These are phyloP conservation scores for Fusarium succisae DNA, from an alignment of 2,329 filamentous ascomycete species.

Conservation along the genomic window DNA sequence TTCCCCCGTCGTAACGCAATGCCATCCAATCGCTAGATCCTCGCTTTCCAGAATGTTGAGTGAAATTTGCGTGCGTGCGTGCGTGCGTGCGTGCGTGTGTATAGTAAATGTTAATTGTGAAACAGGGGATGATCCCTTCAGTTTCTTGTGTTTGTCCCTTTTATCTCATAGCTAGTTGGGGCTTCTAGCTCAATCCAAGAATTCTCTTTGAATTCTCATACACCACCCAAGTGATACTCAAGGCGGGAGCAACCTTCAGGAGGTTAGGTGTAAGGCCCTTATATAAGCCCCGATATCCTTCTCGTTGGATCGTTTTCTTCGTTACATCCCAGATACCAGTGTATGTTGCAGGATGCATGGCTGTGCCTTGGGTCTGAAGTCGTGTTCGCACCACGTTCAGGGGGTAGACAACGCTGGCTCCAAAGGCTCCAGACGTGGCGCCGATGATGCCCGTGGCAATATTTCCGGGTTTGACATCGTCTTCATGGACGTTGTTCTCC, in stretches of 20 bases:
- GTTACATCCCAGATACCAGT: slow-evolving; percentile 91
- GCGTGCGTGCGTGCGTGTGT: slow-evolving; percentile 12
- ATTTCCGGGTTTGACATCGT: slow-evolving; percentile 83
- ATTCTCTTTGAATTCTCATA: slow-evolving; percentile 89
- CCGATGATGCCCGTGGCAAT: slow-evolving; percentile 89
- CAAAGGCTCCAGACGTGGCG: slow-evolving; percentile 89
- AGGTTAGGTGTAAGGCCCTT: slow-evolving; percentile 95
- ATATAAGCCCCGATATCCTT: slow-evolving; percentile 88
- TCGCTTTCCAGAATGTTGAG: slow-evolving; percentile 40
- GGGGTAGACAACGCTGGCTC: slow-evolving; percentile 93
- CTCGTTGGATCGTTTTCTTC: slow-evolving; percentile 80
- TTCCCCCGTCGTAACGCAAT: slow-evolving; percentile 35
- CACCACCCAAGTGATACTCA: slow-evolving; percentile 94
- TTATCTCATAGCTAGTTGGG: neutral
- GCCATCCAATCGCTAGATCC: slow-evolving; percentile 41
- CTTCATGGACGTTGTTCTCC: slow-evolving; percentile 76
- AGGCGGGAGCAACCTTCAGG: slow-evolving; percentile 93
- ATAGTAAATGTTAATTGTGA: slow-evolving; percentile 27
- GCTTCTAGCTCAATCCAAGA: slow-evolving; percentile 60
- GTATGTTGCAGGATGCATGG: slow-evolving; percentile 90
- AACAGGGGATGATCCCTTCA: neutral
- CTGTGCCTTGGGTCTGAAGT: slow-evolving; percentile 92
- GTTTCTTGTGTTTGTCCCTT: slow-evolving; percentile 6
- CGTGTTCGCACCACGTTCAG: slow-evolving; percentile 92
- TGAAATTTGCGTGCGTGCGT: slow-evolving; percentile 22